Evolutionary conservation across 306 rosid species (phyloP), one percentile per base, ranked within the genome.

Genomic region (Crotalaria pallida): DNA sequence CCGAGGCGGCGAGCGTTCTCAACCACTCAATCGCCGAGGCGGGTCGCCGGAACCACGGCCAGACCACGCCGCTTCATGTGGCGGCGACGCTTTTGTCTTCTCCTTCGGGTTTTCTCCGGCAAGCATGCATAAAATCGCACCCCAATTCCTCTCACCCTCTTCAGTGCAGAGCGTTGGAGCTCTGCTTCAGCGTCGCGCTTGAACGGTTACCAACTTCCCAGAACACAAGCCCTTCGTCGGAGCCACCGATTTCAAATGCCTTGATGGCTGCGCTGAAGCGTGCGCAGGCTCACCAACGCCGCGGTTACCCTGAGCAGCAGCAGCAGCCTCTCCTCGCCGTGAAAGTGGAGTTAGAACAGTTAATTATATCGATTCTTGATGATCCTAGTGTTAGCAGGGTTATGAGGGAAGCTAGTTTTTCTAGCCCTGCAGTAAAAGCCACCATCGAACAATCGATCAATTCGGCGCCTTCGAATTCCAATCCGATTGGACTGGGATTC

Each of bases 381-480:
- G 99, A 95, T 71, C 99, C 99, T 0, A 95, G 97, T 69, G 99
- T 95, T 0, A 95, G 99, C 76, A 79, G 99, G 48, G 97, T 95
- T 24, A 95, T 95, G 99, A 73, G 97, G 2, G 99, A 95, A 13
- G 99, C 99, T 1, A 91, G 96, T 44, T 95, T 95, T 50, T 91
- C 97, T 0, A 89, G 96, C 45, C 97, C 99, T 0, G 96, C 97
- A 0, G 97, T 95, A 1, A 95, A 95, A 34, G 86, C 92, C 27
- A 87, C 96, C 5, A 91, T 95, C 51, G 99, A 91, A 38, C 92
- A 91, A 51, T 84, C 99, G 1, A 73, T 94, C 7, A 88, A 85
- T 80, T 77, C 77, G 6, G 74, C 67, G 1, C 83, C 81, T 15
- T 67, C 78, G 49, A 92, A 85, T 69, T 79, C 91, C 0, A 74